Conservation (phyloP, 768 basidiomycete genomes). For the Piloderma croceum region DNA sequence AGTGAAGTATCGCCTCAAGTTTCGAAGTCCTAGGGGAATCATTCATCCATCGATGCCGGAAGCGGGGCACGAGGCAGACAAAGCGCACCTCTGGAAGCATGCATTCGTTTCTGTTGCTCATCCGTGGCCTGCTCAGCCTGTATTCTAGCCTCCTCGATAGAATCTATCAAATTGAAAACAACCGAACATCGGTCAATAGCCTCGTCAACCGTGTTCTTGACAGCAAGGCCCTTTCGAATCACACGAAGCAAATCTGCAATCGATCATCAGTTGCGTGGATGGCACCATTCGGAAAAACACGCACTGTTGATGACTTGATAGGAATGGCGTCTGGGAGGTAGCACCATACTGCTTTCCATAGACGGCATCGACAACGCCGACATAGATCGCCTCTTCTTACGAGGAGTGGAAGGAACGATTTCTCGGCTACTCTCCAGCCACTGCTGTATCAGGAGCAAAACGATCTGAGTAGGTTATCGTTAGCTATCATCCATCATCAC, state of each 20-base stretch:
- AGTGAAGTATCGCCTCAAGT: conserved; percentile 79
- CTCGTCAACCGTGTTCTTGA: conserved; percentile 83
- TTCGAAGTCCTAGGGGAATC: conserved; percentile 54
- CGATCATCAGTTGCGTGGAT: too few species aligned
- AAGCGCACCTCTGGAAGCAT: conserved; percentile 64
- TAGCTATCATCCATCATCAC: background rate
- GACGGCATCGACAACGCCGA: conserved; percentile 39
- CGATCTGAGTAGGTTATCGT: conserved; percentile 42
- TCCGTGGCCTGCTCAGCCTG: conserved; percentile 74
- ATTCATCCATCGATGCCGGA: background rate
- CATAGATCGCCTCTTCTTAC: conserved; percentile 31
- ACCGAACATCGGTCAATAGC: conserved; percentile 82
- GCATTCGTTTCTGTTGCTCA: conserved; percentile 56
- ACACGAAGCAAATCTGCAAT: conserved; percentile 72
- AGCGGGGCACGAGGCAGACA: background rate
- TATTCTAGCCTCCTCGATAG: conserved; percentile 80
- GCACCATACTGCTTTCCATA: conserved; percentile 25
- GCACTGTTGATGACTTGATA: conserved; percentile 89
- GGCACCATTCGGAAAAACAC: too few species aligned
- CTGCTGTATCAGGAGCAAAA: conserved; percentile 75
- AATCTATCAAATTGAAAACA: conserved; percentile 80
- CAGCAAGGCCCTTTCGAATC: conserved; percentile 76
- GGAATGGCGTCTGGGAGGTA: conserved; percentile 45
- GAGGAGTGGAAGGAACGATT: conserved; percentile 24
- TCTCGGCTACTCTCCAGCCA: conserved; percentile 55